Evolutionary conservation across 192 early-diverging fungal species (phyloP).

Genomic region (Endogone sp.): DNA sequence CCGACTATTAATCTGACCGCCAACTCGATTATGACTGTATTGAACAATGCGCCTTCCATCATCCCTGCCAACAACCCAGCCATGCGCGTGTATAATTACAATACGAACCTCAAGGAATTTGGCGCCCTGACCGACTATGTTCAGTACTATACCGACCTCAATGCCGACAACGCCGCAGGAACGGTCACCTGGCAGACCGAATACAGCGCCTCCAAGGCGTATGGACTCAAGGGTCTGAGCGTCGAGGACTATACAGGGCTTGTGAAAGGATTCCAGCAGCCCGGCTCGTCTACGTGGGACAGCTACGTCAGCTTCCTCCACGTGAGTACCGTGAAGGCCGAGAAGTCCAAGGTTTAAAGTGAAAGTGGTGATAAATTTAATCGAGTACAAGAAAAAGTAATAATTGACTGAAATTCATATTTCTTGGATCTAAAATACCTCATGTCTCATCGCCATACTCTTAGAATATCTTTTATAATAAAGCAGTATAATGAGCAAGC

Average conservation of each 20-base stretch:
- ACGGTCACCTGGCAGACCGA: conserved; percentile 15
- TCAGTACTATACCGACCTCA: conserved; percentile 25
- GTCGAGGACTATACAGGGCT: background rate
- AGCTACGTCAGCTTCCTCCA: too few species aligned
- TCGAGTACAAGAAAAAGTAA: too few species aligned
- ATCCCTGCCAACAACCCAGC: conserved; percentile 33
- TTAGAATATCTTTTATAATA: too few species aligned
- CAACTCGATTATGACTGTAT: conserved; percentile 2
- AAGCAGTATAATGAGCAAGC: too few species aligned
- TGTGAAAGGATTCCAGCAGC: background rate
- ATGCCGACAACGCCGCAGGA: conserved; percentile 11
- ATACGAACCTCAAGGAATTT: conserved; percentile 8
- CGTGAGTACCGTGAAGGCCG: too few species aligned
- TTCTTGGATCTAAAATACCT: too few species aligned
- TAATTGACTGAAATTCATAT: too few species aligned
- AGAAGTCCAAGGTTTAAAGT: too few species aligned
- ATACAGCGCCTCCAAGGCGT: conserved; percentile 21
- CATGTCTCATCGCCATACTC: too few species aligned
- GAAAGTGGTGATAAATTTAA: too few species aligned
- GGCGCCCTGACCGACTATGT: conserved; percentile 24
- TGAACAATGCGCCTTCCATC: conserved; percentile 38
- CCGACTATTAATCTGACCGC: background rate
- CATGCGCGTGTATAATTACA: conserved; percentile 34
- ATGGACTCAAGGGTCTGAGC: conserved; percentile 13
- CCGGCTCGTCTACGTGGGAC: too few species aligned